Base-by-base conservation (phyloP, 148 eudicot species). In the Euryodendron excelsum region DNA sequence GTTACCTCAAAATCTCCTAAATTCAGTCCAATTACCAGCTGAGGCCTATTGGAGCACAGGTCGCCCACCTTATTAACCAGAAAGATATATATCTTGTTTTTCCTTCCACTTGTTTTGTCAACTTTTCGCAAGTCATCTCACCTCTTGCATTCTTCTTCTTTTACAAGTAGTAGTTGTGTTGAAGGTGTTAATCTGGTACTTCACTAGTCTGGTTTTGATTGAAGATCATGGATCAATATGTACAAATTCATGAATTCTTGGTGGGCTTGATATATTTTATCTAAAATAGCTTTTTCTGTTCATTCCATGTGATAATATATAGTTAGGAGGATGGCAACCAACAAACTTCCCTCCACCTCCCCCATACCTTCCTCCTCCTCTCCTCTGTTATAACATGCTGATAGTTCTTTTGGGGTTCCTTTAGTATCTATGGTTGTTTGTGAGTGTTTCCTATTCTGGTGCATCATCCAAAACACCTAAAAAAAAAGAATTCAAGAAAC, bases 41-140 rank as follows among this genome's bases (percentile, higher is more conserved):
- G 87, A 84, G 63, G 82, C 85, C 4, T 87, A 84, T 27, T 87
- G 89, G 89, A 81, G 85, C 21, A 75, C 82, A 34, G 78, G 75
- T 74, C 85, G 89, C 28, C 89, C 87, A 67, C 87, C 87, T 4
- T 87, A 65, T 61, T 84, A 67, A 69, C 52, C 33, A 48, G 9
- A 21, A 6, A 6, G 27, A 50, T 28, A 30, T 2, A 13, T 73
- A n/a, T 15, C 20, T 31, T 13, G 21, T 25, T 73, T 15, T n/a
- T 47, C 13, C n/a, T 69, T 18, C 15, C 17, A 18, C 23, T 56
- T 58, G 60, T 10, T 20, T 36, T 56, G 14, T 6, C 27, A 3
- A 25, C 58, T n/a, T 37, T 68, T 37, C 36, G 27, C 48, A 76
- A 17, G 27, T 55, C 47, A 33, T 36, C 59, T 20, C 53, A 61